Base-by-base conservation (phyloP, 192 early-diverging fungal genomes). In the Backusella westeae region DNA sequence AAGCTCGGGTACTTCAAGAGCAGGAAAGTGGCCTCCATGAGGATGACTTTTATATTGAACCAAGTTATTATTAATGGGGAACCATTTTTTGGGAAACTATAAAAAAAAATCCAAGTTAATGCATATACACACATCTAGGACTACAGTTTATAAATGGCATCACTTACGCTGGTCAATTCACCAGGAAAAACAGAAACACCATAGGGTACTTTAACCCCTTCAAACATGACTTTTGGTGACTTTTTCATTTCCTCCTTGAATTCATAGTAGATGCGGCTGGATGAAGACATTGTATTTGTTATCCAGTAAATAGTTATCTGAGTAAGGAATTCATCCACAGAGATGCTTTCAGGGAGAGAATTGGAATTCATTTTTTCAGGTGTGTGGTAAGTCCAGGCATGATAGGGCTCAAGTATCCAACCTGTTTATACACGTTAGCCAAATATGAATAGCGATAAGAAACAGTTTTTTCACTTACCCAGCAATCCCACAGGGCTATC, bases 21-120 rank as follows among this genome's bases (percentile, higher is more conserved):
- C 89, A 17, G 89, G 84, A 78, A 92, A 92, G 56, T 92, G 91
- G 3, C 91, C 91, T 63, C 90, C 89, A 63, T 80, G 53, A n/a
- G 32, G 19, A 9, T 68, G 32, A 1, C n/a, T 6, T 68, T 19
- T n/a, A 19, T 36, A 19, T 36, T 34, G 32, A 19, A 68, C 9
- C 15, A 68, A 7, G 15, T 68, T 68, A 4, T 35, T 68, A 38
- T n/a, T 34, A 19, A 68, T 68, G 8, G 15, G 6, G 7, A 68
- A n/a, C 67, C 67, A 68, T 68, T 68, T 1, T 21, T 0, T 17
- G 2, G 67, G 67, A 19, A 36, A 68, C 67, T 67, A 67, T 67
- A 29, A 8, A 8, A 36, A 36, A 36, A 34, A 32, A 32, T 34
- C 0, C 34, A 68, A 17, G 9, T 35, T 68, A 17, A 9, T 21